Base-by-base conservation (phyloP, 2,329 filamentous ascomycete species). In the Trichoderma polysporum region DNA sequence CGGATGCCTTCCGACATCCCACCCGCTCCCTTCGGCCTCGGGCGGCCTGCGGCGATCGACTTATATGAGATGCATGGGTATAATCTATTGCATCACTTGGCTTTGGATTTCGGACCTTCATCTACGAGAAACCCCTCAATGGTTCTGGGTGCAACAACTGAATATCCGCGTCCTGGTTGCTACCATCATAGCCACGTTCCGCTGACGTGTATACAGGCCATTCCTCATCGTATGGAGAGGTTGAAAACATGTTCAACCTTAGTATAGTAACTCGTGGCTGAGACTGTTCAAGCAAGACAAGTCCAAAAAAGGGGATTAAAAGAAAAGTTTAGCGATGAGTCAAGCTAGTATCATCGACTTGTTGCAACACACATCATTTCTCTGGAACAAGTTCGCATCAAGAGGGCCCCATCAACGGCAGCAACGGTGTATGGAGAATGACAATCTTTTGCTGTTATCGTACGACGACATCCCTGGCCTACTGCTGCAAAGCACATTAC, bases 1-100 rank as follows among this genome's bases (percentile, higher is more conserved):
- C 60, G 60, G 60, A 53, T 63, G 49, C 35, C 49, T 63, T 63
- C 60, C 60, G 60, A 63, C 27, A 63, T 63, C 49, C 60, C 60
- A 53, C 60, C 27, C 47, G 47, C 47, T 63, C 25, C 19, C 27
- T 35, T 62, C 35, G 19, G 31, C 12, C 25, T 59, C 17, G 56
- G 13, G 27, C 39, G 57, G 57, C 49, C 37, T 25, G 49, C 49
- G 49, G 49, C 35, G 60, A 63, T 54, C 60, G n/a, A 54, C 58
- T 13, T 39, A 37, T 35, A 39, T 57, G 27, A 9, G 35, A 63
- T 63, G 59, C 59, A 53, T 63, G 15, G 35, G 15, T 53, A 39
- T 15, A 29, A 52, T 62, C 33, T 62, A 53, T 53, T 62, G 59
- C 59, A 52, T 53, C 35, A 53, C 47, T 53, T 41, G 47, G n/a